Base-by-base conservation (phyloP, 2,329 filamentous ascomycete genomes). In the Xylaria sp. region DNA sequence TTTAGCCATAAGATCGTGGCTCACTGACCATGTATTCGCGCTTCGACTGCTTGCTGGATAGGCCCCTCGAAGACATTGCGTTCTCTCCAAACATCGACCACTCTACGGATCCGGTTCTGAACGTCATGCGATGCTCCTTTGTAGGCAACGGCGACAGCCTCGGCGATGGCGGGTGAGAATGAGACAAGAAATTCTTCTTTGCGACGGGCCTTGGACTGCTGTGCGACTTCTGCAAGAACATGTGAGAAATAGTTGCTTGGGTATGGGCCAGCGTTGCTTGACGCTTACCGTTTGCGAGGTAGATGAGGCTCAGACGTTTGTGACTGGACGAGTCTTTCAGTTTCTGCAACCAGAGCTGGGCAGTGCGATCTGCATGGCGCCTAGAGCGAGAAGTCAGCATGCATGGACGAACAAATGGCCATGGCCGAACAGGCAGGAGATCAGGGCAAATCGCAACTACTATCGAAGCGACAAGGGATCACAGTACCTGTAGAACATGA, bases 401-500 rank as follows among this genome's bases (percentile, higher is more conserved):
- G 60, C 39, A 41, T 12, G 44, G 46, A 31, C 60, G 61, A 50
- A 66, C 68, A 67, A 58, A 63, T 52, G 28, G 55, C 55, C 20
- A 57, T 18, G 56, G 61, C 23, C 34, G 63, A 28, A 56, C 10
- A 28, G 48, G 9, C 39, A 58, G 23, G 31, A 58, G 23, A 31
- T 46, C 31, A 56, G 46, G 44, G 52, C 50, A 58, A 50, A n/a
- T 23, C 39, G 52, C 9, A 44, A 46, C 58, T 66, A 66, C 41
- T 60, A 20, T 13, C 13, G 28, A 31, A 23, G 48, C 41, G 55
- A 59, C 65, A 62, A 70, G 44, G 67, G 58, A 69, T 67, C 66
- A 59, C 73, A 80, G 71, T 90, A 97, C 94, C 94, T 92, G 83
- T 99, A 95, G 80, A 99, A 99, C 92, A 99, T 97, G 71, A 99